Evolutionary conservation across 2,329 filamentous ascomycete genomes (phyloP), one percentile per base, ranked within the genome.

Genomic region (Fusarium dimerum): DNA sequence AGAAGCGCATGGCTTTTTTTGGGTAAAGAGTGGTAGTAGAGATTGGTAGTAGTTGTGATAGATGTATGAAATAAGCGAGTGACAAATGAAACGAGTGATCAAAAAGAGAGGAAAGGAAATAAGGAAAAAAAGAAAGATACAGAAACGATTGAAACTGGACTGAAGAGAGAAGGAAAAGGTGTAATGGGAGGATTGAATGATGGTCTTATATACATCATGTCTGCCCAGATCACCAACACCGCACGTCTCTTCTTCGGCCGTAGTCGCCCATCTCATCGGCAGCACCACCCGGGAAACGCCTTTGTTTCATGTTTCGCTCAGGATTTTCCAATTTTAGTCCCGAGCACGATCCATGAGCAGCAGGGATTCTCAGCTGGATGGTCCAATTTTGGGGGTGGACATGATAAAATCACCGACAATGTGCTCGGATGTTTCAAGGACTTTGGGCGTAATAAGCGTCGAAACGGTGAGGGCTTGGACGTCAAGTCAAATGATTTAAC

Each of bases 401-500:
- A 52, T 48, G 43, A 45, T 44, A 55, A 32, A 42, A 26, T 55
- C 40, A 44, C 45, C 55, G 41, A 57, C 44, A 57, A 55, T 55
- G 54, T 40, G 55, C 55, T 58, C 51, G 48, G 55, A 55, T 55
- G 55, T 58, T 58, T 58, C 55, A 57, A 40, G 47, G 48, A 51
- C 39, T 42, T 48, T 45, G 48, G 58, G 47, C 55, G 45, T 39
- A 51, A 36, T 18, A 45, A 40, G 55, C 46, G 51, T 20, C 47
- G 45, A 58, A 44, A 44, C 55, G 55, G 55, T 58, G 55, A 26
- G 36, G 45, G 51, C 55, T 48, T 55, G 43, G 55, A 48, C 55
- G 20, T 26, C 20, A 26, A 26, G 20, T 26, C 20, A 26, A 26
- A 7, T 26, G 20, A 26, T 26, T 26, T 26, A 26, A 26, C 20